These are phyloP conservation scores for Rhodotorula glutinis DNA, from an alignment of 1,284 basidiomycete genomes.

Conservation along the genomic window DNA sequence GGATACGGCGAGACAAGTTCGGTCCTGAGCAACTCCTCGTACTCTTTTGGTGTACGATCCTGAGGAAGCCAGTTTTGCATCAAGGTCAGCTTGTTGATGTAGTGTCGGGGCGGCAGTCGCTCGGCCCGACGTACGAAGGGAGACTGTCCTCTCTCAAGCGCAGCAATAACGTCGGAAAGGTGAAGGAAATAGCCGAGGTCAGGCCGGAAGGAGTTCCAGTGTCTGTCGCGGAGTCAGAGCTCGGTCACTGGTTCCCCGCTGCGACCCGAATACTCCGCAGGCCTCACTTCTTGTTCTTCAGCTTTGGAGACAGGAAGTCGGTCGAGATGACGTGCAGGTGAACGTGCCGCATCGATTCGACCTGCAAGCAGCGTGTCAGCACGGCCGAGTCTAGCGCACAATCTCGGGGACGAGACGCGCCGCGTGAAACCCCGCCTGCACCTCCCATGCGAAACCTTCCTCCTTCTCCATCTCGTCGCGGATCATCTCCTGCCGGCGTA, in stretches of 20 bases:
- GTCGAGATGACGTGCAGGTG: slow-evolving; percentile 83
- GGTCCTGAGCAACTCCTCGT: slow-evolving; percentile 66
- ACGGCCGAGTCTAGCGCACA: too few relatives aligned
- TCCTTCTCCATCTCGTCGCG: slow-evolving; percentile 71
- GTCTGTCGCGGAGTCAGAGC: slow-evolving; percentile 50
- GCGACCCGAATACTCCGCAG: too few relatives aligned
- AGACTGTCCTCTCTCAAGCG: slow-evolving; percentile 63
- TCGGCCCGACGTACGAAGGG: slow-evolving; percentile 17
- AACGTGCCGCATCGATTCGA: slow-evolving; percentile 65
- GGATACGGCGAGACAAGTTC: slow-evolving; percentile 69
- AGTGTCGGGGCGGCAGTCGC: too few relatives aligned
- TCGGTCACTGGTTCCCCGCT: too few relatives aligned
- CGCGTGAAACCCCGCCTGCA: slow-evolving; percentile 83
- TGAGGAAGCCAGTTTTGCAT: neutral
- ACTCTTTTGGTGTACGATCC: slow-evolving; percentile 50
- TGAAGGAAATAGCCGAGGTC: slow-evolving; percentile 79
- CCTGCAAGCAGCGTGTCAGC: neutral
- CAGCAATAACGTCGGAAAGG: slow-evolving; percentile 67
- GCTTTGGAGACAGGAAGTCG: slow-evolving; percentile 63
- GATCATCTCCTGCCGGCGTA: slow-evolving; percentile 23
- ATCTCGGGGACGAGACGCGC: slow-evolving; percentile 26
- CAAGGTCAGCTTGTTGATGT: too few relatives aligned
- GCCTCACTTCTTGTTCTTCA: slow-evolving; percentile 72
- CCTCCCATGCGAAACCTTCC: slow-evolving; percentile 74
- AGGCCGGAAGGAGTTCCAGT: slow-evolving; percentile 92